phyloP scores from a whole-genome alignment of 768 basidiomycete genomes.

The Dacryopinax spathularia region DNA sequence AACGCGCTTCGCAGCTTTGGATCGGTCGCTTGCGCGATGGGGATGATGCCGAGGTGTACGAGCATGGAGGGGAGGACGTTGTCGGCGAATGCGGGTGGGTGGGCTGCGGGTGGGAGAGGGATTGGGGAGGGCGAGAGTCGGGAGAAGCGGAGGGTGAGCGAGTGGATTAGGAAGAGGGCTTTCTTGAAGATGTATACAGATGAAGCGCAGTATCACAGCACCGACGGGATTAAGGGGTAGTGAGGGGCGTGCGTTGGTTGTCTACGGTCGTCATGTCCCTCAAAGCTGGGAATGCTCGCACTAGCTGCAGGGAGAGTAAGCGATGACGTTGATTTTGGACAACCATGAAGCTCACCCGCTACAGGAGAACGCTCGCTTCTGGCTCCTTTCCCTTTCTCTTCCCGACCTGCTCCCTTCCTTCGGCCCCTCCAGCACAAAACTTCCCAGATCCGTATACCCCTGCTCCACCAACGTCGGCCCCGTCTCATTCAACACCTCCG shows the following conservation, averaged over 20 bases:
- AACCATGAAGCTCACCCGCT: slow-evolving; percentile 36
- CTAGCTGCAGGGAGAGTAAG: slow-evolving; percentile 36
- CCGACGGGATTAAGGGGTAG: neutral
- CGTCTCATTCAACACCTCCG: slow-evolving; percentile 52
- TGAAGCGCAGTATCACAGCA: slow-evolving; percentile 20
- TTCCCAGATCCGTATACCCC: slow-evolving; percentile 58
- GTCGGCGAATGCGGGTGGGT: slow-evolving; percentile 45
- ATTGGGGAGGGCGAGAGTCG: slow-evolving; percentile 39
- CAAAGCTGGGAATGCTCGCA: slow-evolving; percentile 66
- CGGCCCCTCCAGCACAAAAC: slow-evolving; percentile 54
- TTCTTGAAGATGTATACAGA: slow-evolving; percentile 87
- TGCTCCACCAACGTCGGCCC: slow-evolving; percentile 44
- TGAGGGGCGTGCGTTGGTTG: slow-evolving; percentile 42
- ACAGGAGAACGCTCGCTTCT: slow-evolving; percentile 45
- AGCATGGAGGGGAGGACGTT: slow-evolving; percentile 76
- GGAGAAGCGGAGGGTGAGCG: slow-evolving; percentile 52
- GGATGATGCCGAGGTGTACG: slow-evolving; percentile 59
- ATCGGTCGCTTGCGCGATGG: slow-evolving; percentile 34
- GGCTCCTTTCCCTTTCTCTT: slow-evolving; percentile 21
- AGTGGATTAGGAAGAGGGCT: slow-evolving; percentile 66
- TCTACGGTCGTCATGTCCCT: slow-evolving; percentile 58
- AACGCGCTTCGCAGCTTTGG: slow-evolving; percentile 35
- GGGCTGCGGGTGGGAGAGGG: slow-evolving; percentile 43
- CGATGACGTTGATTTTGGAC: slow-evolving; percentile 6
- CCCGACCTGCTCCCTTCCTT: slow-evolving; percentile 32